phyloP scores from a whole-genome alignment of 768 basidiomycete genomes.

The Termitomyces sp. region DNA sequence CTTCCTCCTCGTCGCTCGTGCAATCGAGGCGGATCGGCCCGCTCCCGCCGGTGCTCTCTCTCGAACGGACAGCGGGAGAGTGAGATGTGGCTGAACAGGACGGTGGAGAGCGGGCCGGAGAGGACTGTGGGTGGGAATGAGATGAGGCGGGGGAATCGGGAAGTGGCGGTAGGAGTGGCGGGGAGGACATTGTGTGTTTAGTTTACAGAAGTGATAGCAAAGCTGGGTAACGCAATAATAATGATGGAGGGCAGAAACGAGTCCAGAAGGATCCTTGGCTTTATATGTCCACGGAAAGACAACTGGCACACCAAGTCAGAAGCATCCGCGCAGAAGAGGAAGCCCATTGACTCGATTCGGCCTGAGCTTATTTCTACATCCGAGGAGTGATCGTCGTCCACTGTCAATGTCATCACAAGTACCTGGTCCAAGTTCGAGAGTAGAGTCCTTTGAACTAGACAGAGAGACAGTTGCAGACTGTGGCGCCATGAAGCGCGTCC shows the following conservation, averaged over 20 bases:
- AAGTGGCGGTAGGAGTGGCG: background rate
- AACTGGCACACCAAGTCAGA: background rate
- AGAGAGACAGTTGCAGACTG: background rate
- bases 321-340: background rate
- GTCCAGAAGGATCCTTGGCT: background rate
- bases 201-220: background rate
- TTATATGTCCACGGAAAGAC: background rate
- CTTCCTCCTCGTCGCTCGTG: slow-evolving; percentile 11
- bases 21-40: slow-evolving; percentile 6
- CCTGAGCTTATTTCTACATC: background rate
- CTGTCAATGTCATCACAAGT: background rate
- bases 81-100: slow-evolving; percentile 3
- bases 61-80: background rate
- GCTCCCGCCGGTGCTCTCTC: background rate
- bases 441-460: background rate
- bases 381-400: background rate
- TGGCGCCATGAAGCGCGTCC: background rate
- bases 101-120: slow-evolving; percentile 1
- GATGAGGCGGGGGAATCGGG: slow-evolving; percentile 1
- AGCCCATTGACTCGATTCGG: background rate
- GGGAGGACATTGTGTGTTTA: background rate
- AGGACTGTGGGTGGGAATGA: background rate
- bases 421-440: background rate
- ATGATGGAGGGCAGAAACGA: background rate
- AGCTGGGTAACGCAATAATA: background rate